These are phyloP conservation scores for Vitis labrusca DNA, from an alignment of 164 flowering plant species.

Conservation along the genomic window DNA sequence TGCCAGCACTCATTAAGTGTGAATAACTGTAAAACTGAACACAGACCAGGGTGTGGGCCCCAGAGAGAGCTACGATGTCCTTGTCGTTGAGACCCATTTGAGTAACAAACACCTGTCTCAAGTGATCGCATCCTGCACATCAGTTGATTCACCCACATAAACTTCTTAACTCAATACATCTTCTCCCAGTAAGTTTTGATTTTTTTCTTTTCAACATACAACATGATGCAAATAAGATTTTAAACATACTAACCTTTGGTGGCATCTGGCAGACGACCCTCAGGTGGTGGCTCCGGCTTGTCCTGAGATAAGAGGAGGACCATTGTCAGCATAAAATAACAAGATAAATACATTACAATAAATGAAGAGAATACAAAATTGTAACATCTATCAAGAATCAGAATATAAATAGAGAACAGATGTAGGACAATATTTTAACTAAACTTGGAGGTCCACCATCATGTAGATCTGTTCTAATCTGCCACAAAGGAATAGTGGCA, in stretches of 20 bases:
- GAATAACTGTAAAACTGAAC: no score
- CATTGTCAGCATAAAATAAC: background rate
- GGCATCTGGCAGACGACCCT: constrained; percentile 98
- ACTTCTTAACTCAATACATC: no score
- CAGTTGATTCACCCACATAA: no score
- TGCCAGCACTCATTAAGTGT: no score
- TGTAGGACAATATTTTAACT: background rate
- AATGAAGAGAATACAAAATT: background rate
- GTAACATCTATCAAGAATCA: background rate
- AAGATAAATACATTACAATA: background rate
- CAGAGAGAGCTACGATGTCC: constrained; percentile 74
- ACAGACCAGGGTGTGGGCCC: constrained; percentile 67
- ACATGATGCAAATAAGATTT: background rate
- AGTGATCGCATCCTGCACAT: constrained; percentile 51
- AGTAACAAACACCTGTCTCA: constrained; percentile 51
- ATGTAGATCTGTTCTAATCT: no score
- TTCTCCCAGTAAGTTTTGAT: background rate
- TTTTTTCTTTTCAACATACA: background rate
- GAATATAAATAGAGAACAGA: background rate
- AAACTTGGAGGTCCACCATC: no score
- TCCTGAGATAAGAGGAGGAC: constrained; percentile 46
- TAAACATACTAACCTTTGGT: constrained; percentile 58
- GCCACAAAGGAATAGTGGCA: no score
- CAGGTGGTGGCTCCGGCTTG: constrained; percentile 75
- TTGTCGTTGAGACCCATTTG: constrained; percentile 62